Conservation (phyloP, 306 rosid genomes). For the Fragaria nilgerrensis region DNA sequence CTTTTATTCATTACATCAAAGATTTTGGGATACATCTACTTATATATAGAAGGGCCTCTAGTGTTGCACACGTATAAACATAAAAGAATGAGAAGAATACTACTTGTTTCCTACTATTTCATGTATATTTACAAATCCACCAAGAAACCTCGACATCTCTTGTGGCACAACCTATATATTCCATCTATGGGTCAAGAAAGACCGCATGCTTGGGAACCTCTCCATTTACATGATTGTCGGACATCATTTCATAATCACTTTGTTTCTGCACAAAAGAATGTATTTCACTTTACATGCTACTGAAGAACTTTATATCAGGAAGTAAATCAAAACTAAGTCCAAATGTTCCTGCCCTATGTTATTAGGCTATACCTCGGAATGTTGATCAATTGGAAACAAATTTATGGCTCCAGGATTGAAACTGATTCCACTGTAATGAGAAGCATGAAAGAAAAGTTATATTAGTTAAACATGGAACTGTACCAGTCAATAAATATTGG, state of each 20-base stretch:
- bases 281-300: not conserved
- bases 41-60: constrained; percentile 30
- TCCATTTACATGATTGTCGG: constrained; percentile 37
- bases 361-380: constrained; percentile 54
- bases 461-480: not conserved
- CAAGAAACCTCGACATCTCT: constrained; percentile 24
- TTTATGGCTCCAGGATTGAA: constrained; percentile 73
- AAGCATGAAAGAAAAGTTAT: not conserved
- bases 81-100: constrained; percentile 70
- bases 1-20: constrained; percentile 47
- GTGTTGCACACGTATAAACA: constrained; percentile 59
- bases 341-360: not conserved
- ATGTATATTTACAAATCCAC: constrained; percentile 61
- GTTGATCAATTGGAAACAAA: constrained; percentile 71
- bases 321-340: not conserved
- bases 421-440: constrained; percentile 61
- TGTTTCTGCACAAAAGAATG: constrained; percentile 41
- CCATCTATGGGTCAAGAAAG: constrained; percentile 57
- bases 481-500: not conserved
- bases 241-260: constrained; percentile 28
- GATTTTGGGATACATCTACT: constrained; percentile 28
- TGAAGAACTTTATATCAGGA: not conserved
- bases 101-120: constrained; percentile 29
- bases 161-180: not conserved
- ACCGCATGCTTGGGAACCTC: constrained; percentile 56